Evolutionary conservation across 768 basidiomycete genomes (phyloP).

Genomic region (Suillus subluteus): DNA sequence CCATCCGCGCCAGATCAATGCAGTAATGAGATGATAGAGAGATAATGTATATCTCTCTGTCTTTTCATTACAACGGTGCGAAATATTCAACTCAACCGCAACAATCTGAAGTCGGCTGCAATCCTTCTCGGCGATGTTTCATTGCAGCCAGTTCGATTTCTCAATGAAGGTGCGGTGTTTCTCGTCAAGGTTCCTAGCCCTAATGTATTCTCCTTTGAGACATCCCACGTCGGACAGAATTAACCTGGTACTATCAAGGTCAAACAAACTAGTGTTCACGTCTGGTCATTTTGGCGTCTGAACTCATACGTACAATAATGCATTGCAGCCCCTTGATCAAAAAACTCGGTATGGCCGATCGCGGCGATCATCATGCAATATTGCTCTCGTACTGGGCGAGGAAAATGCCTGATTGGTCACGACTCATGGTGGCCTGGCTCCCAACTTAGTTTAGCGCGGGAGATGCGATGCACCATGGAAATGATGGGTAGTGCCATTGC

Average conservation of each 20-base stretch:
- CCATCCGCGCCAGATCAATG: neutral
- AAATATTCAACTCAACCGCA: neutral
- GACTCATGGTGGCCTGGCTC: neutral
- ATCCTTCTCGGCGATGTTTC: neutral
- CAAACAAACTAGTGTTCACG: neutral
- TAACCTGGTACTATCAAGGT: neutral
- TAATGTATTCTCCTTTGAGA: neutral
- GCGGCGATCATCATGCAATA: conserved; percentile 32
- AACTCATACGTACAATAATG: neutral
- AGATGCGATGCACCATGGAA: conserved; percentile 50
- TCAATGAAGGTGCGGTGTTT: neutral
- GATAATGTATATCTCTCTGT: neutral
- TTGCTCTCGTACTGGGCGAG: conserved; percentile 33
- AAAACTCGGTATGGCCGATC: conserved; percentile 33
- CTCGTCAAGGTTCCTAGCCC: neutral
- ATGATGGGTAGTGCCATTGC: conserved; percentile 45
- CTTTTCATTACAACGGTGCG: neutral
- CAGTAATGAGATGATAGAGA: neutral
- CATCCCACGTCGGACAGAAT: neutral
- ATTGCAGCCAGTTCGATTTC: neutral
- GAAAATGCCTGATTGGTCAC: conserved; percentile 28
- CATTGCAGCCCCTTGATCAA: conserved; percentile 26
- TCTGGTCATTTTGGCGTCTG: too few relatives aligned
- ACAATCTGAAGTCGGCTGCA: neutral
- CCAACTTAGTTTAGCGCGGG: conserved; percentile 36